Conservation (phyloP, 345 rosid genomes). For the Clausena lansium region DNA sequence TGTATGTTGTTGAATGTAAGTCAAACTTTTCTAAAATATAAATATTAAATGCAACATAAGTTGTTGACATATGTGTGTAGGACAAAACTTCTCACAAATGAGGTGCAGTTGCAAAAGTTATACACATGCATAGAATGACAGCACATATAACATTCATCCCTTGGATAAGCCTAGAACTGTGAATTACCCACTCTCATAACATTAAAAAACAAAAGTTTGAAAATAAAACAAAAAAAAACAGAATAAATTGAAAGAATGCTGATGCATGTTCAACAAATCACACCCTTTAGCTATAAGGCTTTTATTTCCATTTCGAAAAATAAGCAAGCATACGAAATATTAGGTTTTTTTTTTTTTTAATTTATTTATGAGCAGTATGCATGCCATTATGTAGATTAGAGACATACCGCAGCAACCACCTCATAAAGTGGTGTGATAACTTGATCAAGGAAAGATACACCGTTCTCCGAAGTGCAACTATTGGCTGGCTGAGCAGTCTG, state of each 20-base stretch:
- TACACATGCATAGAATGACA: background rate
- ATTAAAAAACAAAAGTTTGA: background rate
- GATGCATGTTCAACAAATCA: background rate
- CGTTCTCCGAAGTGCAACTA: conserved; percentile 66
- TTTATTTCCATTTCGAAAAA: background rate
- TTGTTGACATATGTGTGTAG: background rate
- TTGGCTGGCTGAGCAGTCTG: conserved; percentile 70
- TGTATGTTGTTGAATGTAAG: conserved; percentile 27
- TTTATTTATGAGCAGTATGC: background rate
- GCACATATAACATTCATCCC: background rate
- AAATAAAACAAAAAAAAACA: background rate
- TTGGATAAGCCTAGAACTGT: background rate
- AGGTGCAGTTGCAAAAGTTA: background rate
- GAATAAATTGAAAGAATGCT: background rate
- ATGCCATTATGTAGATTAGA: background rate
- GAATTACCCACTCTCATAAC: background rate
- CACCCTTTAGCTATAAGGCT: background rate
- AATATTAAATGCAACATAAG: background rate
- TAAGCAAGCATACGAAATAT: background rate
- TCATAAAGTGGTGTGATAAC: conserved; percentile 82
- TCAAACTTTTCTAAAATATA: conserved; percentile 7
- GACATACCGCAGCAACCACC: conserved; percentile 81
- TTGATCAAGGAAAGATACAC: conserved; percentile 74
- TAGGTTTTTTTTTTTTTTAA: background rate
- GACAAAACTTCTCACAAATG: background rate